Evolutionary conservation across 2,329 filamentous ascomycete genomes (phyloP).

Genomic region (Acrocalymma vagum): DNA sequence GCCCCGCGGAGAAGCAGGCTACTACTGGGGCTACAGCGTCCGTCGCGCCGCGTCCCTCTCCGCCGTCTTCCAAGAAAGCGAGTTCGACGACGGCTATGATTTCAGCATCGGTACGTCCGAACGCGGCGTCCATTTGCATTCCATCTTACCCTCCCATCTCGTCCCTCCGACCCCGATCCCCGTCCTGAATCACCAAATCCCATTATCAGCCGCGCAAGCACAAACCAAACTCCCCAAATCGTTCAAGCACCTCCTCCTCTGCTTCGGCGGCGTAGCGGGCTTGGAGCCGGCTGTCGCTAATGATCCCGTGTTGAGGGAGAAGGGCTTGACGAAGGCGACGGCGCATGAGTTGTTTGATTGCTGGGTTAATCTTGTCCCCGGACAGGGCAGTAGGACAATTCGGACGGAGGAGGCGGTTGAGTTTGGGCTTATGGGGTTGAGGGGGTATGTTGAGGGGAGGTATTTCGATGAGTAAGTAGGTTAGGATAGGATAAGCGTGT

Average conservation of each 20-base stretch:
- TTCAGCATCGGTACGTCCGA: slow-evolving; percentile 85
- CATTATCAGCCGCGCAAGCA: slow-evolving; percentile 3
- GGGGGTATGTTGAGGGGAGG: slow-evolving; percentile 51
- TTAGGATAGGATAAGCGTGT: too few species aligned
- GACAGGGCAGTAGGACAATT: slow-evolving; percentile 83
- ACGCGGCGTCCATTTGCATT: slow-evolving; percentile 64
- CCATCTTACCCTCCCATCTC: slow-evolving; percentile 34
- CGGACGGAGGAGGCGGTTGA: slow-evolving; percentile 85
- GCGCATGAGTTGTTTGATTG: slow-evolving; percentile 80
- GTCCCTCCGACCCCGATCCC: neutral
- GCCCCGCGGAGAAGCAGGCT: slow-evolving; percentile 78
- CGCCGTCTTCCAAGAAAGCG: slow-evolving; percentile 78
- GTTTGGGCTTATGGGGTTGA: slow-evolving; percentile 75
- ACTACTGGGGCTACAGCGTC: slow-evolving; percentile 86
- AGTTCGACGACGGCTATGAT: slow-evolving; percentile 81
- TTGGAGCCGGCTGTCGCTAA: slow-evolving; percentile 77
- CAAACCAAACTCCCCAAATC: slow-evolving; percentile 36
- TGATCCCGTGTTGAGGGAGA: slow-evolving; percentile 65
- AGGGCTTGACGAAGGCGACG: slow-evolving; percentile 70
- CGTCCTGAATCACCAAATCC: too few species aligned
- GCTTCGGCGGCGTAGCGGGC: slow-evolving; percentile 83
- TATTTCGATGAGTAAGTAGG: neutral
- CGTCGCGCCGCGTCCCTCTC: slow-evolving; percentile 73
- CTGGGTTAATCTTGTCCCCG: slow-evolving; percentile 83
- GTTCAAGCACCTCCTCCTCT: slow-evolving; percentile 78